Conservation (phyloP, 192 early-diverging fungal genomes). For the Umbelopsis ramanniana region DNA sequence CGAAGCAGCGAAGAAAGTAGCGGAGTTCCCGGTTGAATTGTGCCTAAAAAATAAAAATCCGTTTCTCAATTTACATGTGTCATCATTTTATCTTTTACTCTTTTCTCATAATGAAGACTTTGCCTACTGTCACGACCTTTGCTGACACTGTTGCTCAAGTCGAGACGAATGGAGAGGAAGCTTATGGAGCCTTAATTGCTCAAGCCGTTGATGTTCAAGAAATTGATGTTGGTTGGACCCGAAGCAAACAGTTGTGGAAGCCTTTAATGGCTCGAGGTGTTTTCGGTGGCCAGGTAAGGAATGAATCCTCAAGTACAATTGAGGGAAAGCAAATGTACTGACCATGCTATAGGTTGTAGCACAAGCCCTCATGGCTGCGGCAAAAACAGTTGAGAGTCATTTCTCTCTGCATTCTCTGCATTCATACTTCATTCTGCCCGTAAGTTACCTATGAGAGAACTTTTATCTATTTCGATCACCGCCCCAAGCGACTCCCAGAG, state of each 20-base stretch:
- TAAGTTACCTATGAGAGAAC: not conserved
- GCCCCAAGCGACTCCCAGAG: not conserved
- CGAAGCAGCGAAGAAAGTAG: constrained; percentile 43
- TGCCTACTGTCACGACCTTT: constrained; percentile 8
- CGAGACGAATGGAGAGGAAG: not conserved
- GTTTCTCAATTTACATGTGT: constrained; percentile 3
- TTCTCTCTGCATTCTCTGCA: constrained; percentile 13
- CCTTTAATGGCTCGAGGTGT: constrained; percentile 84
- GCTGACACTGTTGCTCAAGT: not conserved
- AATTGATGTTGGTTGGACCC: constrained; percentile 74
- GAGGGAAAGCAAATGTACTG: not conserved
- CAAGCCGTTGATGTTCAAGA: constrained; percentile 57
- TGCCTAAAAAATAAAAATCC: not conserved
- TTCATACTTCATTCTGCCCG: constrained; percentile 46
- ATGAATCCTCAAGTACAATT: not conserved
- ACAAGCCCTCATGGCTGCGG: constrained; percentile 77
- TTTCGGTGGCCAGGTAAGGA: constrained; percentile 73
- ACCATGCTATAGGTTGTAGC: constrained; percentile 38
- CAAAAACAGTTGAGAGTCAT: constrained; percentile 65
- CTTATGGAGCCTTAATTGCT: constrained; percentile 30
- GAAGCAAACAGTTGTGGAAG: constrained; percentile 79
- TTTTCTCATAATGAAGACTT: constrained; percentile 11
- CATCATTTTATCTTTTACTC: not conserved
- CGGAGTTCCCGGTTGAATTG: constrained; percentile 7
- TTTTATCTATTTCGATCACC: constrained; percentile 8